Conservation (phyloP, 1,284 basidiomycete genomes). For the Prillingera fragicola region DNA sequence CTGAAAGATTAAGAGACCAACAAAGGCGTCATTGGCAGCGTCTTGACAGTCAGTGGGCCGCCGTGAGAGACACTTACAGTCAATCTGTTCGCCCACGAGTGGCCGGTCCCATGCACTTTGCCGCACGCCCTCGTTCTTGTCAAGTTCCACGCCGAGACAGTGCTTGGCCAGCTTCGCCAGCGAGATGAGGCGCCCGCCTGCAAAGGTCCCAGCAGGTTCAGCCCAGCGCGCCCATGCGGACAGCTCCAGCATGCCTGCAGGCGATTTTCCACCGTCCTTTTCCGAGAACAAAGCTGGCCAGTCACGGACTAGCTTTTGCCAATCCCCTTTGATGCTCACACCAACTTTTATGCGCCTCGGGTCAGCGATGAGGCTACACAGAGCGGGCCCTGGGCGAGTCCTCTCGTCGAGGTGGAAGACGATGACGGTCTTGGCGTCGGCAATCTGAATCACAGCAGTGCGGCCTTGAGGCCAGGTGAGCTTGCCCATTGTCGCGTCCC, state of each 20-base stretch:
- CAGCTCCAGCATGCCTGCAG: slow-evolving; percentile 39
- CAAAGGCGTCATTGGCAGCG: slow-evolving; percentile 48
- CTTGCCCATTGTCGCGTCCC: slow-evolving; percentile 10
- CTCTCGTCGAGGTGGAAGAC: slow-evolving; percentile 38
- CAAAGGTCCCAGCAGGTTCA: slow-evolving; percentile 33
- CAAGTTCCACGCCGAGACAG: slow-evolving; percentile 41
- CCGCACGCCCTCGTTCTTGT: slow-evolving; percentile 34
- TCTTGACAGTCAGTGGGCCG: slow-evolving; percentile 23
- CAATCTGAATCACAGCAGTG: slow-evolving; percentile 46
- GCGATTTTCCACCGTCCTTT: neutral
- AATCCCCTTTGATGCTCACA: slow-evolving; percentile 44
- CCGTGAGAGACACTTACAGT: slow-evolving; percentile 38
- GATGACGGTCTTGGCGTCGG: slow-evolving; percentile 41
- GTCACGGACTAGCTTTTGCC: slow-evolving; percentile 43
- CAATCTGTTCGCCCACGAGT: slow-evolving; percentile 31
- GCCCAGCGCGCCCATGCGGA: slow-evolving; percentile 35
- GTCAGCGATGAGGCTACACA: slow-evolving; percentile 37
- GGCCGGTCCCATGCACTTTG: slow-evolving; percentile 37
- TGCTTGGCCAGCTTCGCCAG: slow-evolving; percentile 35
- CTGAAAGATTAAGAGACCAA: slow-evolving; percentile 39
- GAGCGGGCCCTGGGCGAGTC: slow-evolving; percentile 7
- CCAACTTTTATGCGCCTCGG: slow-evolving; percentile 39
- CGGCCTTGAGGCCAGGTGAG: slow-evolving; percentile 25
- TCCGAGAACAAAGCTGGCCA: slow-evolving; percentile 24
- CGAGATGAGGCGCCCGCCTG: slow-evolving; percentile 28